Conservation (phyloP, 1,284 basidiomycete species). For the Ceratorhiza oryzae-sativae region DNA sequence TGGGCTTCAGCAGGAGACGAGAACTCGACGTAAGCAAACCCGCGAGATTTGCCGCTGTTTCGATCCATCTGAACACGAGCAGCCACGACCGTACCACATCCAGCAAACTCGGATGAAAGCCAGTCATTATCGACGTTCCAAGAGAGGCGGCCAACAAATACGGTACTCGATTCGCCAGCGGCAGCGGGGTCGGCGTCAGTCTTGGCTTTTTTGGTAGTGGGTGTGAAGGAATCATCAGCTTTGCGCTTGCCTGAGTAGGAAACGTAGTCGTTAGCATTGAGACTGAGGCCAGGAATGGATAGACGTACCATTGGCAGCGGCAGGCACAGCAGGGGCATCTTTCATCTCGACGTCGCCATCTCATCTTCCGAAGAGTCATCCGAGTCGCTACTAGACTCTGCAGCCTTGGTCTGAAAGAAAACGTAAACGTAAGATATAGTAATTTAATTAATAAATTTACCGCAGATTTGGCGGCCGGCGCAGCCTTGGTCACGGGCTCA, state of each 20-base stretch:
- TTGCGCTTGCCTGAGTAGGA: slow-evolving; percentile 79
- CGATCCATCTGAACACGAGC: slow-evolving; percentile 94
- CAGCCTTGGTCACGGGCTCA: slow-evolving; percentile 47
- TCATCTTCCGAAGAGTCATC: slow-evolving; percentile 48
- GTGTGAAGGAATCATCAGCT: slow-evolving; percentile 68
- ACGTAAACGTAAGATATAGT: background rate
- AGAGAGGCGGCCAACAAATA: slow-evolving; percentile 93
- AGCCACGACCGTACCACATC: slow-evolving; percentile 85
- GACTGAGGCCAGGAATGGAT: background rate
- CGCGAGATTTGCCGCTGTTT: slow-evolving; percentile 84
- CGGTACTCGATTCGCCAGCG: slow-evolving; percentile 62
- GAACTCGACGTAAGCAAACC: slow-evolving; percentile 97
- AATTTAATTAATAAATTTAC: slow-evolving; percentile 6
- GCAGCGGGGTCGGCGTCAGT: slow-evolving; percentile 64
- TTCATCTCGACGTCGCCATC: slow-evolving; percentile 67
- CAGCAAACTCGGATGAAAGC: slow-evolving; percentile 89
- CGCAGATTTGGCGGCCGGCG: slow-evolving; percentile 38
- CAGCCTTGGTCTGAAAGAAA: slow-evolving; percentile 46
- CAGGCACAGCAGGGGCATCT: slow-evolving; percentile 54
- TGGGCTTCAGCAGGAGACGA: slow-evolving; percentile 61
- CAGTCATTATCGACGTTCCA: slow-evolving; percentile 99
- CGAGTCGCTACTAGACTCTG: slow-evolving; percentile 42
- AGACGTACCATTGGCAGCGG: slow-evolving; percentile 48
- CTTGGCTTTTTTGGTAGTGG: slow-evolving; percentile 85
- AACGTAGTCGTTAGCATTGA: slow-evolving; percentile 41